phyloP scores from a whole-genome alignment of 2,329 filamentous ascomycete species.

The Onygenales sp. region DNA sequence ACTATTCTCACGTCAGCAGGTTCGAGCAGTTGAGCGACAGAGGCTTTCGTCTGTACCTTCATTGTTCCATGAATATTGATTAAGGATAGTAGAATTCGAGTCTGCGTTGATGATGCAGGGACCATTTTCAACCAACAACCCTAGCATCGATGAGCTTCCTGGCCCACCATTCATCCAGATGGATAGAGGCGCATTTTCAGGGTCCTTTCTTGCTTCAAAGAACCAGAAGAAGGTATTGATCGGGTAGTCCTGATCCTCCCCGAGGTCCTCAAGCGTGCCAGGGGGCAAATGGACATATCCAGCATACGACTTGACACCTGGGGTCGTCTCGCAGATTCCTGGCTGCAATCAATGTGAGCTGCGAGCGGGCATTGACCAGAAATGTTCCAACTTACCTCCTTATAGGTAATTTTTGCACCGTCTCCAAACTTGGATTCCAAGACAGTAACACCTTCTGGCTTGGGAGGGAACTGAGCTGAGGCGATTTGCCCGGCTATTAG shows the following conservation, averaged over 20 bases:
- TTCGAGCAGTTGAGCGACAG: not conserved
- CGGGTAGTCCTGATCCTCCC: conserved; percentile 9
- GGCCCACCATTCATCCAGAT: conserved; percentile 41
- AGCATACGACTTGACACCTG: conserved; percentile 35
- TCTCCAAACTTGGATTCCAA: conserved; percentile 25
- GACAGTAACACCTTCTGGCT: conserved; percentile 28
- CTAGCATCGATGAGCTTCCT: conserved; percentile 34
- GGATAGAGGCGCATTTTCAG: conserved; percentile 32
- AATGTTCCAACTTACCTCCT: conserved; percentile 27
- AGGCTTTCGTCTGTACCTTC: conserved; percentile 15
- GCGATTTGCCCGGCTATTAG: not conserved
- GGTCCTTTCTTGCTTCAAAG: conserved; percentile 39
- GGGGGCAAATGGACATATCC: conserved; percentile 13
- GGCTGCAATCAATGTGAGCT: conserved; percentile 19
- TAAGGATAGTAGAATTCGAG: conserved; percentile 27
- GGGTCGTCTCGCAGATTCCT: conserved; percentile 48
- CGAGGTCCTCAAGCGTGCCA: conserved; percentile 6
- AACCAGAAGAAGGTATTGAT: conserved; percentile 32
- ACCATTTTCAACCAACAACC: conserved; percentile 34
- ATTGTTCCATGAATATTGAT: conserved; percentile 48
- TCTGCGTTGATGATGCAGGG: conserved; percentile 35
- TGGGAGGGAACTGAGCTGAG: conserved; percentile 21
- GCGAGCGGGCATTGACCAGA: not conserved
- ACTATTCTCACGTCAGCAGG: conserved; percentile 16
- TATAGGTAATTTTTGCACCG: conserved; percentile 48